A percentile compares a stretch with the other conserved stretches of the same genome.
Evolutionary conservation across 129 eudicot genomes (phyloP).

Genomic region (Erigeron canadensis): DNA sequence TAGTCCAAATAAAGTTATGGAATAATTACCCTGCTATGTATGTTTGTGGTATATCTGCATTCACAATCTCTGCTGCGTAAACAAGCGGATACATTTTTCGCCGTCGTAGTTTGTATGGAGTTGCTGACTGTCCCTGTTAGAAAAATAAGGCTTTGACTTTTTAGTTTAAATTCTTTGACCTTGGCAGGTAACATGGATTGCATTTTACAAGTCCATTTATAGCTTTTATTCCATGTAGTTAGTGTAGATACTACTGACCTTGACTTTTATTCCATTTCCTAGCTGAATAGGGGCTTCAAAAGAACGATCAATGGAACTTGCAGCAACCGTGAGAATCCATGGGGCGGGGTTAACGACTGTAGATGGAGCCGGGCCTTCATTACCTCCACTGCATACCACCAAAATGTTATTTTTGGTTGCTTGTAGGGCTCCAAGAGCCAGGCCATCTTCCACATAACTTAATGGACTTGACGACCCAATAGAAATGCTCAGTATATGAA

Average conservation of each 20-base stretch:
- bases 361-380: constrained; percentile 57
- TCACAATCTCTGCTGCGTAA: constrained; percentile 67
- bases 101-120: constrained; percentile 58
- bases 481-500: constrained; percentile 73
- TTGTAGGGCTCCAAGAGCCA: constrained; percentile 86
- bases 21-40: constrained; percentile 55
- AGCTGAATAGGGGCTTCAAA: constrained; percentile 58
- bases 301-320: constrained; percentile 78
- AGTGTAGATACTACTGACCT: constrained; percentile 41
- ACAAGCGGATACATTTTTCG: constrained; percentile 69
- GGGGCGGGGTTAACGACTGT: constrained; percentile 83
- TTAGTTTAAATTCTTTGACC: constrained; percentile 11
- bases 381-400: constrained; percentile 81
- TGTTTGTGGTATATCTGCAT: constrained; percentile 44
- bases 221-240: constrained; percentile 5
- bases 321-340: constrained; percentile 86
- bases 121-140: constrained; percentile 79
- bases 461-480: constrained; percentile 51
- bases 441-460: constrained; percentile 44
- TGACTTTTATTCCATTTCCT: constrained; percentile 62
- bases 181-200: neutral
- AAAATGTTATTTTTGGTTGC: constrained; percentile 68
- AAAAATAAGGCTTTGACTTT: neutral
- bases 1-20: neutral
- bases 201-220: neutral